Evolutionary conservation across 108 stramenopile species (phyloP).

Genomic region (Ochromonas danica): DNA sequence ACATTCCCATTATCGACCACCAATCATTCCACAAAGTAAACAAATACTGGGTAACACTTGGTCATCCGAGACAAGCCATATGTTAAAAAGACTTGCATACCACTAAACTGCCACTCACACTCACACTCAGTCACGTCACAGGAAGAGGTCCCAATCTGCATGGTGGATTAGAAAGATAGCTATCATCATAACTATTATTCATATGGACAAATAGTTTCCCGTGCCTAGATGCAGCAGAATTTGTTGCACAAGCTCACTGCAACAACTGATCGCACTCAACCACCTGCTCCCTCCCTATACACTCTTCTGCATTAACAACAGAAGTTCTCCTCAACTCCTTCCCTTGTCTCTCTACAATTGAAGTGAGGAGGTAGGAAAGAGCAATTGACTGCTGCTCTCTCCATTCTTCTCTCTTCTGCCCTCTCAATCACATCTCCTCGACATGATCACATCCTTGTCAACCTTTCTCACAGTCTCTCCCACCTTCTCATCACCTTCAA

Average conservation of each 20-base stretch:
- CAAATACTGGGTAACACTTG: slow-evolving; percentile 15
- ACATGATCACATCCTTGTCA: slow-evolving; percentile 15
- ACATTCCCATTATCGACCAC: slow-evolving; percentile 15
- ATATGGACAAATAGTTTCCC: slow-evolving; percentile 6
- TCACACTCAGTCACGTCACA: slow-evolving; percentile 14
- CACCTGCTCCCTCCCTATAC: slow-evolving; percentile 13
- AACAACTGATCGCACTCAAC: slow-evolving; percentile 15
- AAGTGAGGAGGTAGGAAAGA: slow-evolving; percentile 15
- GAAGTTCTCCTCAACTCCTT: slow-evolving; percentile 15
- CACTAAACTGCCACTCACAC: slow-evolving; percentile 14
- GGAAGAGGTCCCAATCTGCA: slow-evolving; percentile 13
- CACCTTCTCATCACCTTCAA: slow-evolving; percentile 15
- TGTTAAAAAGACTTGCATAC: slow-evolving; percentile 17
- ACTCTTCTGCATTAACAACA: slow-evolving; percentile 16
- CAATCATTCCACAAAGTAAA: slow-evolving; percentile 17
- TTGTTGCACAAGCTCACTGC: slow-evolving; percentile 14
- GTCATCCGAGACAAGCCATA: slow-evolving; percentile 14
- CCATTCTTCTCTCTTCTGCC: slow-evolving; percentile 14
- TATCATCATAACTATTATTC: slow-evolving; percentile 7
- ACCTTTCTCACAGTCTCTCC: slow-evolving; percentile 14
- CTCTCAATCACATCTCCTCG: slow-evolving; percentile 14
- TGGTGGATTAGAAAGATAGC: slow-evolving; percentile 15
- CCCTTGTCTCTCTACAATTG: slow-evolving; percentile 15
- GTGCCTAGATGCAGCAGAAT: slow-evolving; percentile 9
- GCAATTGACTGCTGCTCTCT: slow-evolving; percentile 14